Evolutionary conservation across 306 rosid species (phyloP).

Genomic region (Myrica gale): DNA sequence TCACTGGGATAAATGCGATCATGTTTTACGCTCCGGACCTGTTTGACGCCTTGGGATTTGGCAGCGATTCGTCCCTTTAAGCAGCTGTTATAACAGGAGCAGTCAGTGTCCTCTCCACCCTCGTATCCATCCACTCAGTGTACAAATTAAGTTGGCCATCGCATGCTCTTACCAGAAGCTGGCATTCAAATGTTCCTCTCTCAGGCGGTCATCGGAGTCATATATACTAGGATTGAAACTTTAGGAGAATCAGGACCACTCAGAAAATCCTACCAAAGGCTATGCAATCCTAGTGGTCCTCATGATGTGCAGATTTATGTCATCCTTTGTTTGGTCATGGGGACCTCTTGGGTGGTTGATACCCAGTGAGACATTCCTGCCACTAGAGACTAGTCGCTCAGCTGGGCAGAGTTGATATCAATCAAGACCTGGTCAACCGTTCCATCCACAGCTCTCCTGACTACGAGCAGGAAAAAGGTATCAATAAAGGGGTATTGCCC

Average conservation of each 20-base stretch:
- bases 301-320: slow-evolving; percentile 55
- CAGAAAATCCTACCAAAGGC: slow-evolving; percentile 27
- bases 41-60: slow-evolving; percentile 53
- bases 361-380: slow-evolving; percentile 64
- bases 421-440: too few relatives aligned
- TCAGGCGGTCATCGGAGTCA: slow-evolving; percentile 41
- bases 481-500: background rate
- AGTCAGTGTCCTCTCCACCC: slow-evolving; percentile 52
- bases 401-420: slow-evolving; percentile 21
- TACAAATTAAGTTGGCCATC: slow-evolving; percentile 58
- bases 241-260: slow-evolving; percentile 20
- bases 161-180: slow-evolving; percentile 50
- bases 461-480: too few relatives aligned
- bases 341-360: slow-evolving; percentile 77
- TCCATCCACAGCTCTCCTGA: too few relatives aligned
- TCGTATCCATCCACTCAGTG: slow-evolving; percentile 46
- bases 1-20: slow-evolving; percentile 63
- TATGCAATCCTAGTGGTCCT: slow-evolving; percentile 48
- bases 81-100: slow-evolving; percentile 66
- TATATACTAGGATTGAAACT: slow-evolving; percentile 44
- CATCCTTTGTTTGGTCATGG: slow-evolving; percentile 78
- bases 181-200: slow-evolving; percentile 67
- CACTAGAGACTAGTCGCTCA: slow-evolving; percentile 59
- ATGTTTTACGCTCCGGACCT: slow-evolving; percentile 75
- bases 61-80: slow-evolving; percentile 47